Evolutionary conservation across 2,329 filamentous ascomycete genomes (phyloP), one percentile per base, ranked within the genome.

Genomic region (Colletotrichum tropicale): DNA sequence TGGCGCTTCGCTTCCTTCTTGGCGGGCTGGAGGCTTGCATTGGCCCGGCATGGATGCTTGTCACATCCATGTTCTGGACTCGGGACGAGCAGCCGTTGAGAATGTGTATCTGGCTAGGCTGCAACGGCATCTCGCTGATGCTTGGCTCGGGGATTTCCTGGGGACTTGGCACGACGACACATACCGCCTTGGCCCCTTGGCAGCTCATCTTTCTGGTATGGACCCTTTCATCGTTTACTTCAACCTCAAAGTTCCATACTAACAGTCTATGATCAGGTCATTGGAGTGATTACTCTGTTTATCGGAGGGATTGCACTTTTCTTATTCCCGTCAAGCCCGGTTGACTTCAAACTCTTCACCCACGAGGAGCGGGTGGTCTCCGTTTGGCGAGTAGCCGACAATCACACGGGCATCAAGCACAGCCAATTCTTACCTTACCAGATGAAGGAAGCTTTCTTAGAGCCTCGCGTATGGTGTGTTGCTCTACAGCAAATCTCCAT

Each of bases 31-130:
- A 85, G 70, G 78, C 83, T 2, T 78, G 79, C 15, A 79, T 84
- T 21, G 80, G 80, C 1, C 82, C 82, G 1, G 82, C 81, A 13
- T 77, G 83, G 8, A 76, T 80, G 9, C 75, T 84, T 60, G 77
- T 83, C n/a, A 77, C 80, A 4, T 76, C 78, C 30, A 83, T 84
- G 82, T 85, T 82, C 79, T 84, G 84, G 70, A 83, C 81, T 74
- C 78, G 80, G 24, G 74, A 77, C 10, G 82, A 84, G 70, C 80
- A 83, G 58, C 81, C 82, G 4, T 74, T 82, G 15, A 80, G 82
- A 3, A 80, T 82, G 43, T 83, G 58, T 34, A 62, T 36, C 58
- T 62, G 58, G 58, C 58, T 62, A 21, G 30, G 30, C 18, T 34
- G 58, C 58, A 62, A 62, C 21, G 58, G 30, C 1, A 36, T 24